Percentiles rank a stretch among this genome's conserved stretches.
phyloP scores from a whole-genome alignment of 2,329 filamentous ascomycete genomes.

The Xylariaceae sp. region DNA sequence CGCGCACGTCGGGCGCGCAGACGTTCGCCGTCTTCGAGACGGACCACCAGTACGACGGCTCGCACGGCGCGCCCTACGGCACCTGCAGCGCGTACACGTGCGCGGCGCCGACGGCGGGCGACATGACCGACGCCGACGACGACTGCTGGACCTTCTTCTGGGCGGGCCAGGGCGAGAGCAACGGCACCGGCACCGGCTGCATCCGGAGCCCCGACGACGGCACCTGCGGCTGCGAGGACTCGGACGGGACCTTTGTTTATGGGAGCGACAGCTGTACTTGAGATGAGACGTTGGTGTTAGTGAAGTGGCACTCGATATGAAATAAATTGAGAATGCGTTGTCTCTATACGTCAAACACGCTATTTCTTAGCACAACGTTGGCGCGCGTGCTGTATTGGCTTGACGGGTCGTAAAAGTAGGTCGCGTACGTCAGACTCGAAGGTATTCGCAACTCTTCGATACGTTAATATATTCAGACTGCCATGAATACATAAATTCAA shows the following conservation, averaged over 20 bases:
- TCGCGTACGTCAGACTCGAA: too few species aligned
- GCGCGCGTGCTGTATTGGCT: too few species aligned
- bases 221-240: conserved; percentile 33
- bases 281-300: too few species aligned
- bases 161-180: conserved; percentile 21
- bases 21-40: conserved; percentile 31
- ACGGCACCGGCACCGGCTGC: conserved; percentile 27
- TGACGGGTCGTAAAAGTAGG: too few species aligned
- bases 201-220: conserved; percentile 31
- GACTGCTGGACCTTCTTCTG: conserved; percentile 37
- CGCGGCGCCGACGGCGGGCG: conserved; percentile 21
- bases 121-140: conserved; percentile 19
- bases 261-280: not conserved
- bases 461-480: too few species aligned
- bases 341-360: too few species aligned
- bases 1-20: conserved; percentile 24
- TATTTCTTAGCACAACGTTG: too few species aligned
- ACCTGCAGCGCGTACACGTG: conserved; percentile 37
- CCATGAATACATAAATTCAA: too few species aligned
- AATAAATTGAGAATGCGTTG: too few species aligned
- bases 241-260: conserved; percentile 21
- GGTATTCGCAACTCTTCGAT: too few species aligned
- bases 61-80: conserved; percentile 38
- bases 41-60: conserved; percentile 36
- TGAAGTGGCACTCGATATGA: too few species aligned